Evolutionary conservation across 2,329 filamentous ascomycete species (phyloP), one percentile per base, ranked within the genome.

Genomic region (Neonectria ditissima): DNA sequence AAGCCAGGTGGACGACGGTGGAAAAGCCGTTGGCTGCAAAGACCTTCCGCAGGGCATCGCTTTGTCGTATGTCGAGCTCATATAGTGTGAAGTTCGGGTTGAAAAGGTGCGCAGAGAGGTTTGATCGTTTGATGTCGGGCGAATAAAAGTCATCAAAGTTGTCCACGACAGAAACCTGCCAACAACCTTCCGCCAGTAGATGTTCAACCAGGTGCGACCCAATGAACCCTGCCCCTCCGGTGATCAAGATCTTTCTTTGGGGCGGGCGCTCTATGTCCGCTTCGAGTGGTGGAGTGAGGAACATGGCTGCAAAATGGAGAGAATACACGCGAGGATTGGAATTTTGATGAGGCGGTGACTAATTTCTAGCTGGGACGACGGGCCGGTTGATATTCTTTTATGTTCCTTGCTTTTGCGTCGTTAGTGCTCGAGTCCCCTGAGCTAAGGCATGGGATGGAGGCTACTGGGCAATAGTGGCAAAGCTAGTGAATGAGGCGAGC

Each of bases 191-290:
- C 11, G 47, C 54, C 22, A 73, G 64, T 2, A 73, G 68, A 7
- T 41, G 30, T 5, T 71, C 69, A n/a, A 73, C 70, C 5, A 73
- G 54, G 47, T 73, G 58, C 3, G 70, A 73, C 11, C 71, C 69
- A 44, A 72, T 73, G 65, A 73, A 73, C 41, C 71, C 71, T 4
- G 71, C 71, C 34, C 71, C 71, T 30, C 69, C 68, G 7, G 71
- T 73, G 61, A 73, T 60, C 2, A 73, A 64, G 18, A 73, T 66
- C n/a, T 68, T 54, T 16, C 34, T 53, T 7, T 30, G 18, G 9
- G 41, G 22, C 6, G 32, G 14, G 11, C 24, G 3, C n/a, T 26
- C 32, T 32, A 10, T 28, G 2, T 18, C n/a, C 9, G 43, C 14
- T 16, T 50, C 47, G 4, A 20, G 26, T 22, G 47, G 47, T 20